Conservation (phyloP, 495 filamentous ascomycete genomes). For the Tuber melanosporum region DNA sequence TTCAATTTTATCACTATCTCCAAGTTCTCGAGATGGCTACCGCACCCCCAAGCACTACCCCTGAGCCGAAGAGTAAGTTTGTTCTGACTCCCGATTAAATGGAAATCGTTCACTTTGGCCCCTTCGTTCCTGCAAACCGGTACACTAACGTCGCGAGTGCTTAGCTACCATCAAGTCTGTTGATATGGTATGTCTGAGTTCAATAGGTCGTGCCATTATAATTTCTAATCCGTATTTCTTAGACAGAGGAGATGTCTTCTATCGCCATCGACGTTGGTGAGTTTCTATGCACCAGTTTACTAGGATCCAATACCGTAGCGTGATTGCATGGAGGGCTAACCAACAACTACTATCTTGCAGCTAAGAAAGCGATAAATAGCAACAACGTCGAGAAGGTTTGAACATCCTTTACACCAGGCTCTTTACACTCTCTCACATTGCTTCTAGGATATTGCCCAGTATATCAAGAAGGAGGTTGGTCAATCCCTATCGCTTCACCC, state of each 20-base stretch:
- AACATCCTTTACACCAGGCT: constrained; percentile 22
- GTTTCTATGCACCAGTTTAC: constrained; percentile 40
- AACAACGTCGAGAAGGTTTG: constrained; percentile 86
- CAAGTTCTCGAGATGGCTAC: constrained; percentile 17
- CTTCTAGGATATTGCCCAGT: constrained; percentile 81
- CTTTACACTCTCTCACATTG: constrained; percentile 1
- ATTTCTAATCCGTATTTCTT: constrained; percentile 7
- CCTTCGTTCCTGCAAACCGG: constrained; percentile 61
- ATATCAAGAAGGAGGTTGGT: constrained; percentile 89
- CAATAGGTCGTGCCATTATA: constrained; percentile 2
- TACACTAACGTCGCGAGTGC: constrained; percentile 80
- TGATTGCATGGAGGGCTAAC: not conserved
- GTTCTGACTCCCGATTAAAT: constrained; percentile 7
- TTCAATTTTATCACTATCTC: constrained; percentile 6
- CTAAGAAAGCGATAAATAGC: constrained; percentile 87
- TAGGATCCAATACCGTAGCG: not conserved
- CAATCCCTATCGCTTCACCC: constrained; percentile 1
- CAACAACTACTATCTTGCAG: constrained; percentile 48
- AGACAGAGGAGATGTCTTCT: constrained; percentile 96
- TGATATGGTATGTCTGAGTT: constrained; percentile 72
- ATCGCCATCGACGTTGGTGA: constrained; percentile 90
- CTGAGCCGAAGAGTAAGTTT: constrained; percentile 31
- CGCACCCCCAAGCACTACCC: not conserved
- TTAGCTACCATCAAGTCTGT: constrained; percentile 92
- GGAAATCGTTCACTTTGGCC: not conserved